Percentiles rank a stretch among this genome's conserved stretches.
These are phyloP conservation scores for Anthracocystis setariae DNA, from an alignment of 1,284 basidiomycete genomes.

Conservation along the genomic window DNA sequence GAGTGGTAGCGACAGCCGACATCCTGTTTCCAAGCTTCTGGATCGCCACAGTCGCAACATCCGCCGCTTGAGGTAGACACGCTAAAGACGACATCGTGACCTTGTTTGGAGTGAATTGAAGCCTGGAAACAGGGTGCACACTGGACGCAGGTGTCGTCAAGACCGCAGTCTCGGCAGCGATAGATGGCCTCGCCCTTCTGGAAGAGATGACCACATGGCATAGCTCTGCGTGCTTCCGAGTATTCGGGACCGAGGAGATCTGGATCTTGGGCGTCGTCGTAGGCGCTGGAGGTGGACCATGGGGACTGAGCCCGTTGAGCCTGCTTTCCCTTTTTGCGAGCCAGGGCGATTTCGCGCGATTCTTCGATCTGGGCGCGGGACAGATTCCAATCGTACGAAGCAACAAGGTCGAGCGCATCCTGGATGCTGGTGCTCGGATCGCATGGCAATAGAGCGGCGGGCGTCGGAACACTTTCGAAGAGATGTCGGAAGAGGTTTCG, in stretches of 20 bases:
- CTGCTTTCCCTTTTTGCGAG: constrained; percentile 51
- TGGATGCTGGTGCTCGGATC: constrained; percentile 32
- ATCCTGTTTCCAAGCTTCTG: constrained; percentile 64
- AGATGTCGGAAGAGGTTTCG: constrained; percentile 35
- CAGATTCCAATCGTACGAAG: constrained; percentile 49
- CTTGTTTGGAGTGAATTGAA: constrained; percentile 57
- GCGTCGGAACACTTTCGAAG: constrained; percentile 34
- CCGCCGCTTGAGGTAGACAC: constrained; percentile 61
- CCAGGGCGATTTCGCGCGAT: constrained; percentile 35
- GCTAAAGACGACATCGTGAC: constrained; percentile 65
- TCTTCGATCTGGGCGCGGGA: constrained; percentile 56
- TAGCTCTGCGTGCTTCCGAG: constrained; percentile 58
- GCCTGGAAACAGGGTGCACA: constrained; percentile 65
- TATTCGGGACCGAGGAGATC: constrained; percentile 59
- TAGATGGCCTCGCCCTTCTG: constrained; percentile 67
- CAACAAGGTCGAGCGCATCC: constrained; percentile 43
- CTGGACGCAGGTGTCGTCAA: constrained; percentile 66
- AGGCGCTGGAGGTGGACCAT: constrained; percentile 32
- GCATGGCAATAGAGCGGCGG: constrained; percentile 44
- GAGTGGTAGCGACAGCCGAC: constrained; percentile 63
- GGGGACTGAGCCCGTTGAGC: constrained; percentile 38
- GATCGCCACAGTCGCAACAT: constrained; percentile 67
- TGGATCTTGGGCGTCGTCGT: constrained; percentile 35
- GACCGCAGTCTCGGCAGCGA: constrained; percentile 65
- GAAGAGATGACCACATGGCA: constrained; percentile 68